phyloP scores from a whole-genome alignment of 768 basidiomycete genomes.

The Suillus fuscotomentosus region DNA sequence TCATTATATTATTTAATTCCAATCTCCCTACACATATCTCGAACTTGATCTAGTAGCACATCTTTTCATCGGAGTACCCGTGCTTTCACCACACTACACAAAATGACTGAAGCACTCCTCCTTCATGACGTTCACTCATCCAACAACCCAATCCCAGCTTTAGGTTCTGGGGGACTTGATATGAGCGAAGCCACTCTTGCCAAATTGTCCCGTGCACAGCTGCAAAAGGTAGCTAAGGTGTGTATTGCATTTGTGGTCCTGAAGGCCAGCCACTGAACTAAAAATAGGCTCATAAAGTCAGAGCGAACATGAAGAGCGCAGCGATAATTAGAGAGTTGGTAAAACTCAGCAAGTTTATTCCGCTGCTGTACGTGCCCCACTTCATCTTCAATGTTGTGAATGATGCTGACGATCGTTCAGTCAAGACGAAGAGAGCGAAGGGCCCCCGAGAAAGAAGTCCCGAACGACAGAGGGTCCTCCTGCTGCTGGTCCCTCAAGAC shows the following conservation, averaged over 20 bases:
- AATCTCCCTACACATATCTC: neutral
- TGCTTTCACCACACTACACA: no score
- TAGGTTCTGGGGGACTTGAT: neutral
- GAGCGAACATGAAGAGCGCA: slow-evolving; percentile 16
- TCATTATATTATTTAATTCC: neutral
- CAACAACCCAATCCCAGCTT: neutral
- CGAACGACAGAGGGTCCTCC: neutral
- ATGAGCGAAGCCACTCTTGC: slow-evolving; percentile 19
- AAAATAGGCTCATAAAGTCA: slow-evolving; percentile 20
- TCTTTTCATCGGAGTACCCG: neutral
- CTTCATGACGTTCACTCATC: neutral
- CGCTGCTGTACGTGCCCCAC: neutral
- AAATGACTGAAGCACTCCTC: neutral
- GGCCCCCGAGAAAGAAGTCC: neutral
- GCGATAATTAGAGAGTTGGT: slow-evolving; percentile 21
- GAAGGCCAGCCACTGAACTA: neutral
- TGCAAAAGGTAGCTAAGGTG: neutral
- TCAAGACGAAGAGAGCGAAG: slow-evolving; percentile 14
- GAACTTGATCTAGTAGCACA: neutral
- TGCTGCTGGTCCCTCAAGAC: neutral
- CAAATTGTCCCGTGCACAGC: slow-evolving; percentile 21
- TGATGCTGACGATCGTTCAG: slow-evolving; percentile 11
- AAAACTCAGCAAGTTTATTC: slow-evolving; percentile 1
- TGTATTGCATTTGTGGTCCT: neutral
- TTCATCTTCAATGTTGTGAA: slow-evolving; percentile 10